Percentiles rank a stretch among this genome's conserved stretches.
Conservation (phyloP, 2,329 filamentous ascomycete genomes). For the Coccinonectria pachysandricola region DNA sequence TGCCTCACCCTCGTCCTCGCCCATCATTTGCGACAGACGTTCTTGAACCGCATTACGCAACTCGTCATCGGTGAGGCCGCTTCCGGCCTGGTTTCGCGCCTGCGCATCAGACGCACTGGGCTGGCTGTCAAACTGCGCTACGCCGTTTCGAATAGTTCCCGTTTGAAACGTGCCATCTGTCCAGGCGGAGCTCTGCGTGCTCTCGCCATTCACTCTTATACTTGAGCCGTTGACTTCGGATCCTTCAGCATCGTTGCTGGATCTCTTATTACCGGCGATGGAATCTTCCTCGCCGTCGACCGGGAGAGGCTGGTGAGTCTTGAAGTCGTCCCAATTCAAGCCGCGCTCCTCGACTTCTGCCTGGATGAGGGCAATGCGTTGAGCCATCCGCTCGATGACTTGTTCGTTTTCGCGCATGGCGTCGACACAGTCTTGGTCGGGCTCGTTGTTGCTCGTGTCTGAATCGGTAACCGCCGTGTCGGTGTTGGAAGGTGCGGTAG, state of each 20-base stretch:
- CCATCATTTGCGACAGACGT: slow-evolving; percentile 36
- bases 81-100: slow-evolving; percentile 26
- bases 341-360: slow-evolving; percentile 53
- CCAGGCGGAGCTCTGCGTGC: slow-evolving; percentile 37
- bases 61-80: slow-evolving; percentile 49
- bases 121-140: slow-evolving; percentile 33
- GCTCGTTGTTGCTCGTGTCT: too few species aligned
- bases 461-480: slow-evolving; percentile 5
- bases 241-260: slow-evolving; percentile 1
- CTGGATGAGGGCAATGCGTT: slow-evolving; percentile 53
- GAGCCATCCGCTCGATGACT: slow-evolving; percentile 58
- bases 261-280: slow-evolving; percentile 3
- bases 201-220: too few species aligned
- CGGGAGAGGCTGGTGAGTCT: slow-evolving; percentile 34
- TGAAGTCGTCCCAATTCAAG: slow-evolving; percentile 46
- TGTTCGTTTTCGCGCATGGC: slow-evolving; percentile 62
- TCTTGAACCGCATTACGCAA: slow-evolving; percentile 45
- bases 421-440: slow-evolving; percentile 62
- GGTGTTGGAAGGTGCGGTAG: slow-evolving; percentile 19
- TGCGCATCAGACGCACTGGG: slow-evolving; percentile 8
- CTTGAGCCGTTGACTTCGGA: slow-evolving; percentile 13
- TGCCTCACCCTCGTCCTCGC: slow-evolving; percentile 37
- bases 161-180: slow-evolving; percentile 54
- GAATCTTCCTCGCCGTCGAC: slow-evolving; percentile 18
- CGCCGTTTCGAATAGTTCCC: slow-evolving; percentile 43